Evolutionary conservation across 441 rosid species (phyloP), one percentile per base, ranked within the genome.

Genomic region (Adansonia grandidieri): DNA sequence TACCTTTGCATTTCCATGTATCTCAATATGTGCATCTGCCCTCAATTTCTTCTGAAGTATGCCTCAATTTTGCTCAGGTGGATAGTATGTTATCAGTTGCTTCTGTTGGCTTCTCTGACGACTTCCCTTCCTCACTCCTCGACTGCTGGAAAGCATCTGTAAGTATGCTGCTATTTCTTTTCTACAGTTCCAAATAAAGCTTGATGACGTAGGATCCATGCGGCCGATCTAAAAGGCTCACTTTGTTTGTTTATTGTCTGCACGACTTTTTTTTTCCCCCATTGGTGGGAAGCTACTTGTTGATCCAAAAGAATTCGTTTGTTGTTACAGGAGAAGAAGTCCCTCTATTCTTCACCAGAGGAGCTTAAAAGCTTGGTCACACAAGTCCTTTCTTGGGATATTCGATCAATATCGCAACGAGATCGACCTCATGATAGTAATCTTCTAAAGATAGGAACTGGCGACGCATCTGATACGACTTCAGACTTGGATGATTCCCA

Each of bases 341-440:
- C 98, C 8, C 87, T 95, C 8, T 95, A 91, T 78, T 85, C 83
- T 65, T 95, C 98, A 40, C 80, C 86, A 7, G 85, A 87, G 32
- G 97, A 93, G 82, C 73, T 93, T 6, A 88, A 84, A 79, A 80
- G 80, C 83, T 84, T 95, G 86, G 85, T 95, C 64, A 75, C 81
- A 51, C 93, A 91, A 81, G 97, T 91, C 28, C 93, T 95, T 73
- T 88, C 94, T 9, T 95, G 98, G 98, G 98, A 95, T 87, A 93
- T 95, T 77, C 91, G 96, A 74, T 93, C 98, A 69, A 79, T 89
- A 75, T 95, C 97, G n/a, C 98, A 93, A 75, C 81, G 91, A 70
- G 89, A 85, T 75, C 86, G 82, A 80, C 92, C 89, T 75, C 93
- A 83, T 67, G 32, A 28, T 28, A 76, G 85, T 80, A 62, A 74